Conservation (phyloP, 352 stramenopile species). For the Globisporangium cylindrosporum region DNA sequence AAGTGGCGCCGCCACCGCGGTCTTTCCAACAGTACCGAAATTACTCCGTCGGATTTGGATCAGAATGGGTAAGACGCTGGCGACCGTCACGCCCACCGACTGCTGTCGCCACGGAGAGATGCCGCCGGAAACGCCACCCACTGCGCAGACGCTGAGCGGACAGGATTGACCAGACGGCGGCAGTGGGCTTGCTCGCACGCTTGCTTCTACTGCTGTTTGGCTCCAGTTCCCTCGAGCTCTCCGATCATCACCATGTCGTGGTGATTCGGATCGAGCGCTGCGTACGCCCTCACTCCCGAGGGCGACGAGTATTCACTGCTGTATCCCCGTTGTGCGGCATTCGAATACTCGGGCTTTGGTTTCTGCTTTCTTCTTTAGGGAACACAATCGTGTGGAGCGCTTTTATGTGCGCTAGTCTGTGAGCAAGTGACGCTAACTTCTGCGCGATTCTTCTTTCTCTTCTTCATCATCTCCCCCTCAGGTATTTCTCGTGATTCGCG, state of each 20-base stretch:
- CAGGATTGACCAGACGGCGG: neutral
- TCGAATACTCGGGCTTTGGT: conserved; percentile 56
- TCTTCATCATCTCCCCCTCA: conserved; percentile 25
- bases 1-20: neutral
- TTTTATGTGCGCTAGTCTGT: neutral
- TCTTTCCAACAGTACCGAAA: conserved; percentile 59
- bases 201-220: neutral
- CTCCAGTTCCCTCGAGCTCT: neutral
- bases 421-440: neutral
- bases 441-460: neutral
- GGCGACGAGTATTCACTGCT: conserved; percentile 76
- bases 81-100: conserved; percentile 23
- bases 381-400: conserved; percentile 4
- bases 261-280: conserved; percentile 24
- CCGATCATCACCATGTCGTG: neutral
- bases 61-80: conserved; percentile 79
- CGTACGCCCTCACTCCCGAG: conserved; percentile 20
- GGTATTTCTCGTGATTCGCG: conserved; percentile 99
- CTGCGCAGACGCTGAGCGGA: neutral
- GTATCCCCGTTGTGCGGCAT: conserved; percentile 89
- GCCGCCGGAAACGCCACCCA: conserved; percentile 16
- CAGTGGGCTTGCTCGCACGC: neutral
- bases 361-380: conserved; percentile 9
- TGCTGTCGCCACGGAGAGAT: conserved; percentile 40
- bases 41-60: conserved; percentile 70